Percentiles rank a stretch among this genome's conserved stretches.
phyloP scores from a whole-genome alignment of 192 early-diverging fungal genomes.

The Backusella luteola region DNA sequence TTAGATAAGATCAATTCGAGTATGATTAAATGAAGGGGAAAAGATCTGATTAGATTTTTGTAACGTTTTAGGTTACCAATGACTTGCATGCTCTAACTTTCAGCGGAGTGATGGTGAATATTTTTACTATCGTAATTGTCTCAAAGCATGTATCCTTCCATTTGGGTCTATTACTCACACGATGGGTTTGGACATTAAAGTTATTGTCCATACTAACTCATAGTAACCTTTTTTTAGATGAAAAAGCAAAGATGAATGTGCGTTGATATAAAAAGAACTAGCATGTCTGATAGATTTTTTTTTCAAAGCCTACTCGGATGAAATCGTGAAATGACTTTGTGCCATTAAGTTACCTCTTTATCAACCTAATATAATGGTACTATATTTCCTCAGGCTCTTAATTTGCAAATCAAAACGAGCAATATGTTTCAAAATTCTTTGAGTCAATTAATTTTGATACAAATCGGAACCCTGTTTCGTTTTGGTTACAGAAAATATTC shows the following conservation, averaged over 20 bases:
- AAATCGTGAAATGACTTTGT: too few species aligned
- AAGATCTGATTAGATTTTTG: background rate
- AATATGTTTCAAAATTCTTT: background rate
- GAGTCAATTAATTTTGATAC: background rate
- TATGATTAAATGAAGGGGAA: background rate
- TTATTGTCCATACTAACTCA: background rate
- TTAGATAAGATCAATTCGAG: background rate
- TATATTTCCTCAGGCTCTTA: too few species aligned
- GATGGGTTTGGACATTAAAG: background rate
- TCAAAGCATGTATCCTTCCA: background rate
- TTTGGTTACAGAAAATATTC: background rate
- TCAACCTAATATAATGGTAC: too few species aligned
- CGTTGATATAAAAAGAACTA: background rate
- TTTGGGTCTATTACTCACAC: background rate
- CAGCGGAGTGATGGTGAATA: background rate
- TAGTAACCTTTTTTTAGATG: background rate
- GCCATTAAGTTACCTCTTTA: too few species aligned
- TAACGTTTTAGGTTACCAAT: background rate
- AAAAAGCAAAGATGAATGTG: background rate
- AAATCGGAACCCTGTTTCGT: background rate
- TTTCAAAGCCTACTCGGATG: background rate
- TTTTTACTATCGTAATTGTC: background rate
- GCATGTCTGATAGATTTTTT: background rate
- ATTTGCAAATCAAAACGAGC: too few species aligned
- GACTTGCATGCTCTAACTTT: background rate